Evolutionary conservation across 2,329 filamentous ascomycete genomes (phyloP).

Genomic region (Drechslerella dactyloides): DNA sequence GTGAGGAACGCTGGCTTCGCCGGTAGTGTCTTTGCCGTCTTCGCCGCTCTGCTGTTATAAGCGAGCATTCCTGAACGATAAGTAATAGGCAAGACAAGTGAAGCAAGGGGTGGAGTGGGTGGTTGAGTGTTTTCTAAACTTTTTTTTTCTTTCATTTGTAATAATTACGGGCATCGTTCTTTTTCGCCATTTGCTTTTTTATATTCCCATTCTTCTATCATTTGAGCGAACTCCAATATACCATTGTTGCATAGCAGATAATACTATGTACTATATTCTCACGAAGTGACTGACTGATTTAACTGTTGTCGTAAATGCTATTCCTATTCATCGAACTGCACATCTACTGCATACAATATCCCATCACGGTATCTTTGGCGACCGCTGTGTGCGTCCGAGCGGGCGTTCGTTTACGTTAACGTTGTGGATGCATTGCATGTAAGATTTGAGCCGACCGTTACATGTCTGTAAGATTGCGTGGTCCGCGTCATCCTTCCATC

Average conservation of each 20-base stretch:
- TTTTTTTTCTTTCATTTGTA: constrained; percentile 38
- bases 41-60: constrained; percentile 47
- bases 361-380: too few relatives aligned
- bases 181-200: constrained; percentile 35
- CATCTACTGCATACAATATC: too few relatives aligned
- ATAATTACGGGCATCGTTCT: constrained; percentile 54
- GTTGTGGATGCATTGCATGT: too few relatives aligned
- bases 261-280: constrained; percentile 26
- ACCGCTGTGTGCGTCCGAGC: too few relatives aligned
- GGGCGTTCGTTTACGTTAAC: too few relatives aligned
- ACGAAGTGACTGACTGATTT: neutral
- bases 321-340: too few relatives aligned
- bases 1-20: constrained; percentile 37
- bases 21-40: constrained; percentile 27
- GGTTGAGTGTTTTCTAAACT: constrained; percentile 2
- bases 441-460: too few relatives aligned
- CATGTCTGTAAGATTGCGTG: too few relatives aligned
- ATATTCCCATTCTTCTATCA: constrained; percentile 24
- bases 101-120: constrained; percentile 1
- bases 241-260: constrained; percentile 30
- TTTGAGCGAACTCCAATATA: constrained; percentile 43
- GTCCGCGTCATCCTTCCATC: too few relatives aligned
- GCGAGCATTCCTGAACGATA: constrained; percentile 17
- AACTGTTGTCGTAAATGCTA: too few relatives aligned
- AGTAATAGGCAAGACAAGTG: constrained; percentile 13